Evolutionary conservation across 768 basidiomycete species (phyloP), one percentile per base, ranked within the genome.

Genomic region (Royoungia palumana): DNA sequence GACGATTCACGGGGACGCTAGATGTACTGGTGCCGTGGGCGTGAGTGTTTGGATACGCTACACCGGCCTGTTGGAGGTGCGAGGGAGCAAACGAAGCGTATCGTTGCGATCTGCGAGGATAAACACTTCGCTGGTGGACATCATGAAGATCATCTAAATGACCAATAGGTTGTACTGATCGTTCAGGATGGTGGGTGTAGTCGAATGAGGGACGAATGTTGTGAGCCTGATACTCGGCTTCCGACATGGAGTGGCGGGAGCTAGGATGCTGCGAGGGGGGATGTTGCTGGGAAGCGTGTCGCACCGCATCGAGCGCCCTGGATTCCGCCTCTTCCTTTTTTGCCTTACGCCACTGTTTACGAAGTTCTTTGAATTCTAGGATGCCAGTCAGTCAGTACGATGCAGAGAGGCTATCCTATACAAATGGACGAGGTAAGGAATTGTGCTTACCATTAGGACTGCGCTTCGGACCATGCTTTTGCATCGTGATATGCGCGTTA

Each of bases 401-500:
- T 2, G 20, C 11, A 20, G 13, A 7, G 14, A 32, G 2, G 14
- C 4, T 32, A n/a, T n/a, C 6, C 6, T 35, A 28, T 14, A n/a
- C 9, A 43, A 10, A 5, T 12, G 16, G 24, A 5, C 42, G 51
- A 43, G 41, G 19, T 16, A 7, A 11, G 39, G 39, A 13, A 35
- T 32, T 20, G 41, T 17, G 64, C 88, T 70, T 61, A 95, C 95
- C 94, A 47, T 81, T 81, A 12, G 95, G 95, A 65, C 82, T 87
- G 47, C 94, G 81, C 72, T 95, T 97, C 14, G 75, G 47, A 36
- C 95, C 95, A 65, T 99, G 95, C 68, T 89, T 89, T 68, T 97
- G 95, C 90, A 96, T 96, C n/a, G 85, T 87, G 49, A 97, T 92
- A 67, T 99, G 95, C 25, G 94, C 93, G 65, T 99, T 99, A 52